phyloP scores from a whole-genome alignment of 2,329 filamentous ascomycete species.

The Paraconiothyrium sp. region DNA sequence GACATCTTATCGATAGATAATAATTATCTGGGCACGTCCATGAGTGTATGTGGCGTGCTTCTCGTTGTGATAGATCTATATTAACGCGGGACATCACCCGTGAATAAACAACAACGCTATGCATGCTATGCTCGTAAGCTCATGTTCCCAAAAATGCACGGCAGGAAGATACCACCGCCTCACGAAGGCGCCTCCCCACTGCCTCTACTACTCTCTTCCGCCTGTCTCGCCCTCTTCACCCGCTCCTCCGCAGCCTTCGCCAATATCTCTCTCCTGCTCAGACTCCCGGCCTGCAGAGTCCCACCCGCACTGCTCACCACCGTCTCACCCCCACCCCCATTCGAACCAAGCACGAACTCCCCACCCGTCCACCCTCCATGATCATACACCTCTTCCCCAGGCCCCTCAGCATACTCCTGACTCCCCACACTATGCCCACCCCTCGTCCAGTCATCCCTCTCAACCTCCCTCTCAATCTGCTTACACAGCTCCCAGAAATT shows the following conservation, averaged over 20 bases:
- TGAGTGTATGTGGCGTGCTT: background rate
- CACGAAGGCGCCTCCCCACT: background rate
- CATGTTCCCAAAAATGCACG: background rate
- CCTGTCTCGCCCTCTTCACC: slow-evolving; percentile 60
- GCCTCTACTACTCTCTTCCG: slow-evolving; percentile 49
- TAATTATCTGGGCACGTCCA: too few relatives aligned
- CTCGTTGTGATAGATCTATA: background rate
- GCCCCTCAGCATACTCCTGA: slow-evolving; percentile 46
- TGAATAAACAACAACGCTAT: background rate
- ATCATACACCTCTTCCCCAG: slow-evolving; percentile 43
- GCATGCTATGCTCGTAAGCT: background rate
- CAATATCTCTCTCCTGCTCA: slow-evolving; percentile 77
- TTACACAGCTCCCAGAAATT: slow-evolving; percentile 91
- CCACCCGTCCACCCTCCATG: slow-evolving; percentile 57
- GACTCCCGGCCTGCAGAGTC: slow-evolving; percentile 49
- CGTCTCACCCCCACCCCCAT: slow-evolving; percentile 27
- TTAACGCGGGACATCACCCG: background rate
- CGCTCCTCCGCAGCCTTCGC: slow-evolving; percentile 78
- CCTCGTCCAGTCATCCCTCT: slow-evolving; percentile 77
- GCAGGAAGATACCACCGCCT: background rate
- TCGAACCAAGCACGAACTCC: slow-evolving; percentile 49
- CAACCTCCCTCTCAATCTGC: slow-evolving; percentile 88
- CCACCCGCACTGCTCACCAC: slow-evolving; percentile 37
- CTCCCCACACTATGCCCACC: slow-evolving; percentile 62
- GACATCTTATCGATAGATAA: too few relatives aligned